These are phyloP conservation scores for Cladorrhinum samala DNA, from an alignment of 495 filamentous ascomycete species.

Conservation along the genomic window DNA sequence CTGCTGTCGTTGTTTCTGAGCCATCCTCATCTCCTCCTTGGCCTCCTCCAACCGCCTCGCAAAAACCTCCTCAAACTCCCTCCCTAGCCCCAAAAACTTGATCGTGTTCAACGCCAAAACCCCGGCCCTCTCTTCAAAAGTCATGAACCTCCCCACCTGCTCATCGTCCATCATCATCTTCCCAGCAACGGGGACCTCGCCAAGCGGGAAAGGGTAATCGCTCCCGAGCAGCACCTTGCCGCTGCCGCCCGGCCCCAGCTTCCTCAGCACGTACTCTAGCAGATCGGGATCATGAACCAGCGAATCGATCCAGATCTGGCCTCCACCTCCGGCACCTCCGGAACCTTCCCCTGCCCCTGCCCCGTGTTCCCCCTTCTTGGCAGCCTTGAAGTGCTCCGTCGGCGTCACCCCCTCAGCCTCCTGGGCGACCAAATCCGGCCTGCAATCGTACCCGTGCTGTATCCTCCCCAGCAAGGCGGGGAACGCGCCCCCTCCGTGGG, in stretches of 20 bases:
- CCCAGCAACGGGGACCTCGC: constrained; percentile 22
- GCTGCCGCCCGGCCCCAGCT: constrained; percentile 19
- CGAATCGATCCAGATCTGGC: constrained; percentile 25
- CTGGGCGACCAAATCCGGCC: constrained; percentile 24
- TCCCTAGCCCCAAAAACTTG: constrained; percentile 18
- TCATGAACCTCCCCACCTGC: constrained; percentile 19
- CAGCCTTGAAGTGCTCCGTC: constrained; percentile 15
- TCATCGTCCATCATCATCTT: constrained; percentile 21
- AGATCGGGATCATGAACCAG: constrained; percentile 24
- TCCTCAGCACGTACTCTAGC: constrained; percentile 20
- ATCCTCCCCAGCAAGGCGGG: constrained; percentile 25
- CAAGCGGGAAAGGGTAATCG: constrained; percentile 26
- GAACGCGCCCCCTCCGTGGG: constrained; percentile 25
- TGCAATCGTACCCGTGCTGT: constrained; percentile 24
- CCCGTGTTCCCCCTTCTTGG: too few relatives aligned
- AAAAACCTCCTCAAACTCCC: constrained; percentile 15
- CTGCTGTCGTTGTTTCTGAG: not conserved
- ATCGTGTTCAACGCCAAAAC: constrained; percentile 21
- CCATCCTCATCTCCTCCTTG: not conserved
- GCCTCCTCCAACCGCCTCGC: constrained; percentile 11
- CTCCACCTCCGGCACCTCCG: too few relatives aligned
- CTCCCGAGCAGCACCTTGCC: constrained; percentile 20
- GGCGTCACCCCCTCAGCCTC: constrained; percentile 18
- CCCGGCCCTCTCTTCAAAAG: constrained; percentile 19
- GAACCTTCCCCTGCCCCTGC: too few relatives aligned